Evolutionary conservation across 1,284 basidiomycete species (phyloP), one percentile per base, ranked within the genome.

Genomic region (Rhodotorula sp.): DNA sequence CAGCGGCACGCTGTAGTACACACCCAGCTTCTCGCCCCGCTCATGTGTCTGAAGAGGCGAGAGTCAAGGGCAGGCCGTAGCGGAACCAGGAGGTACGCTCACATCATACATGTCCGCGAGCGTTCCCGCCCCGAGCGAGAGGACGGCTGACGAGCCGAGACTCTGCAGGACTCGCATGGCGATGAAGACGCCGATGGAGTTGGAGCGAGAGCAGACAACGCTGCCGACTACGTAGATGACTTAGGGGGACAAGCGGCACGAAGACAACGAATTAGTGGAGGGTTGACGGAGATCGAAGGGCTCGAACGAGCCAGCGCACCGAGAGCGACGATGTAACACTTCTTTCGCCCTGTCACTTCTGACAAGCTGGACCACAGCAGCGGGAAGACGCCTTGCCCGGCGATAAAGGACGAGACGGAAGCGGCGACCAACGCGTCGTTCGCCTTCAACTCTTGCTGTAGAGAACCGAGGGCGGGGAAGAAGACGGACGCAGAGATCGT

Each of bases 321-420:
- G 28, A 72, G 56, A 0, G 71, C 71, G 9, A 47, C 67, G 30
- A 77, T 60, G 56, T 67, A 74, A 46, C 64, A 64, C 9, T 51
- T 79, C 83, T 90, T 92, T 59, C 91, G 83, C 10, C 91, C 91
- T 72, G 87, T 87, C 59, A 94, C 85, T 78, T 94, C 91, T 63
- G 87, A 89, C 26, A 89, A 81, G 0, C 86, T 84, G 62, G 84
- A 86, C 90, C 91, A 92, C 10, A 89, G 63, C 22, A 89, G 76
- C 0, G 89, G 90, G 60, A 87, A 80, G 18, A 81, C 78, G 1
- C 90, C 90, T 78, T 91, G 89, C n/a, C 89, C 79, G 28, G 91
- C 81, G 74, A 94, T 92, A 80, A 91, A 94, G 20, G 90, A 76
- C 1, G 89, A 87, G 15, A 94, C 79, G 73, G 86, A 87, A 76